Base-by-base conservation (phyloP, 805 yeast species). In the Starmerella potacharoeniae region DNA sequence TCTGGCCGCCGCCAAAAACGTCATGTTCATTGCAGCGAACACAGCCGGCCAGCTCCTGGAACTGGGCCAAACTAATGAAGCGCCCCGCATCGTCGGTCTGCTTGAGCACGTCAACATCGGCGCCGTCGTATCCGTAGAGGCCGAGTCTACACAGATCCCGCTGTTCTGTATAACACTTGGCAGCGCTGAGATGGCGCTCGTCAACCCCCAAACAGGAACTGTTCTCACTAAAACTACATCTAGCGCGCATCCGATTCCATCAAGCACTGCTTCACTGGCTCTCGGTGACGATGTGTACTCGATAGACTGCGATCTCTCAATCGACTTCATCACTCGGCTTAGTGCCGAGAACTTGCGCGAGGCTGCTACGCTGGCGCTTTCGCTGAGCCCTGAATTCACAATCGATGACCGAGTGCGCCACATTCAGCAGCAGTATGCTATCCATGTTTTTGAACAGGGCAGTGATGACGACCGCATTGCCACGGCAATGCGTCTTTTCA, bases 131-230 rank as follows among this genome's bases (percentile, higher is more conserved):
- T 6, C 31, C 13, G 29, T 49, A 2, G 6, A 11, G 5, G 22
- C 57, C 2, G 17, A 6, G 29, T 54, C 58, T 2, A 47, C 55
- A 5, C 17, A 34, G 7, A 28, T 58, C 34, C 46, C 54, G 17
- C 50, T 57, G 42, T 34, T 54, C 33, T 43, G 44, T 7, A 49
- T 50, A 1, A 8, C 42, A 5, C 33, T 31, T 31, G 41, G 34
- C n/a, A 34, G 8, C 16, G 37, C n/a, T 9, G 6, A 53, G 8
- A 14, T 10, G 11, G 36, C 49, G 28, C 28, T 53, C 4, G 4
- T 53, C 9, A 58, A 55, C 50, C 61, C 61, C 4, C 42, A 36
- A 4, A 58, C 61, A 8, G 61, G 58, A 4, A 36, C 54, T 6
- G 9, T 11, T 13, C 49, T 56, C 17, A 13, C 40, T n/a, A 33